Conservation (phyloP, 805 yeast genomes). For the Nakazawaea populi region DNA sequence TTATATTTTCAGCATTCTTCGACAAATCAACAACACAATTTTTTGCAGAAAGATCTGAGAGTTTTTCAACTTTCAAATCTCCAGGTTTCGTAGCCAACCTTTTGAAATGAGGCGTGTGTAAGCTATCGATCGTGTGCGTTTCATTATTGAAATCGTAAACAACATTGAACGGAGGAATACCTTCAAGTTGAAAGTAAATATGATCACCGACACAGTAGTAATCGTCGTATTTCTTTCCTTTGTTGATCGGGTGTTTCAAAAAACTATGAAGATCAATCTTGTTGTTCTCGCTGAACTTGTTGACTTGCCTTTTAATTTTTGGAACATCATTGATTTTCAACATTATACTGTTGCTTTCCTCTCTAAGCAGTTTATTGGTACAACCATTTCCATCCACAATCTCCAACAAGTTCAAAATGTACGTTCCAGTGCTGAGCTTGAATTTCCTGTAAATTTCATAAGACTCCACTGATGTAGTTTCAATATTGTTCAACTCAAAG, state of each 20-base stretch:
- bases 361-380: slow-evolving; percentile 23
- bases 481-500: slow-evolving; percentile 37
- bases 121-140: slow-evolving; percentile 50
- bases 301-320: slow-evolving; percentile 41
- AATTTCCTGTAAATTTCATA: slow-evolving; percentile 36
- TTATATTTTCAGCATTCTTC: slow-evolving; percentile 23
- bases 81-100: slow-evolving; percentile 85
- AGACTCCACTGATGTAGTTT: slow-evolving; percentile 29
- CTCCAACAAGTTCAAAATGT: slow-evolving; percentile 49
- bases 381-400: slow-evolving; percentile 73
- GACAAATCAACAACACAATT: slow-evolving; percentile 65
- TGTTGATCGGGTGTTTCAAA: slow-evolving; percentile 11
- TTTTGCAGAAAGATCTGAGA: slow-evolving; percentile 68
- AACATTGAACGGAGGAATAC: slow-evolving; percentile 75
- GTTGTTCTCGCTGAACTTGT: slow-evolving; percentile 9
- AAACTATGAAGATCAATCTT: background rate
- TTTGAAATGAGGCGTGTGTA: slow-evolving; percentile 33
- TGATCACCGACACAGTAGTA: slow-evolving; percentile 93
- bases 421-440: slow-evolving; percentile 62
- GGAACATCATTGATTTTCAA: slow-evolving; percentile 77
- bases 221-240: slow-evolving; percentile 3
- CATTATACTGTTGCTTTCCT: slow-evolving; percentile 34
- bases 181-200: slow-evolving; percentile 67
- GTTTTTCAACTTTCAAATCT: slow-evolving; percentile 53
- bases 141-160: slow-evolving; percentile 67